A percentile compares a stretch with the other conserved stretches of the same genome.
These are phyloP conservation scores for Selenicereus undatus DNA, from an alignment of 148 eudicot species.

Conservation along the genomic window DNA sequence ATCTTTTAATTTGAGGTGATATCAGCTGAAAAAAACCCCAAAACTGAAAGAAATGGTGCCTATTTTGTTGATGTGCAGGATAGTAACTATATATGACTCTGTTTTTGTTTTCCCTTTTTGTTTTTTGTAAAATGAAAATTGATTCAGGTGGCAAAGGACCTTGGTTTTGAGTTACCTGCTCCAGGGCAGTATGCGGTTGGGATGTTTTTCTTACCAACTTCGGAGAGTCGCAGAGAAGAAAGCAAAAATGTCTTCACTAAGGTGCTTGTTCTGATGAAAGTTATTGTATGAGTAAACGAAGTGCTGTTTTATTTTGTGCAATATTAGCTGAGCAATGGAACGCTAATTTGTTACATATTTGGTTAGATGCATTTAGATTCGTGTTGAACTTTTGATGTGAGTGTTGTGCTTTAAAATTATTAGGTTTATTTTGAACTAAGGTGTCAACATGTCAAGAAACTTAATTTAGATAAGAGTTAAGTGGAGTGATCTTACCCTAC, in stretches of 20 bases:
- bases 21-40: too few species aligned
- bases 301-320: too few species aligned
- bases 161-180: constrained; percentile 80
- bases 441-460: too few species aligned
- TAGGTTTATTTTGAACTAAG: background rate
- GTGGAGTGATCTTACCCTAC: background rate
- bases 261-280: constrained; percentile 37
- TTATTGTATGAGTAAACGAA: background rate
- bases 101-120: too few species aligned
- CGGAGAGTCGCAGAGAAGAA: constrained; percentile 70
- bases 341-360: background rate
- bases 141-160: constrained; percentile 68
- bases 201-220: constrained; percentile 98
- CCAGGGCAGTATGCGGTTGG: constrained; percentile 92
- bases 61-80: too few species aligned
- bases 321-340: background rate
- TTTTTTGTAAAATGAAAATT: background rate
- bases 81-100: background rate
- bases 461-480: too few species aligned
- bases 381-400: background rate
- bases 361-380: background rate
- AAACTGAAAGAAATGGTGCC: too few species aligned
- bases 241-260: constrained; percentile 91
- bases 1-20: too few species aligned
- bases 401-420: background rate